Evolutionary conservation across 2,329 filamentous ascomycete species (phyloP), one percentile per base, ranked within the genome.

Genomic region (Colletotrichum melonis): DNA sequence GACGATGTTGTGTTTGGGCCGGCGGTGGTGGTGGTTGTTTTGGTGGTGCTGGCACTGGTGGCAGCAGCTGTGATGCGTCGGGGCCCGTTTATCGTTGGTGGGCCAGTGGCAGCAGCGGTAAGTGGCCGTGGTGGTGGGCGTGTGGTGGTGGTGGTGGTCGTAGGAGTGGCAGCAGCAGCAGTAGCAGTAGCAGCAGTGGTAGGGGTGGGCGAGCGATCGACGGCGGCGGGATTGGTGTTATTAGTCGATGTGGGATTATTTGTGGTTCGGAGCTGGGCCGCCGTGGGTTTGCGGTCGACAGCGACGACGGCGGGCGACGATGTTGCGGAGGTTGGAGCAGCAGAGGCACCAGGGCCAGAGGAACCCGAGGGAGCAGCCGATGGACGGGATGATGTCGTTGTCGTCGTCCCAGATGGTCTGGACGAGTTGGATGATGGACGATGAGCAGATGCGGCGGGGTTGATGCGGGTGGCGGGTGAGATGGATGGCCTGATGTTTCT

Each of bases 321-420:
- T 28, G 58, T 46, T 1, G 46, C 24, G 6, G 69, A 81, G 26
- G 79, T 63, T 22, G 79, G 77, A 66, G 75, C 55, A 58, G 78
- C 59, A 80, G 73, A 80, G 78, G 52, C 84, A 81, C 81, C 81
- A 82, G 49, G 80, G 81, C 58, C 82, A 84, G 76, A 70, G 22
- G 62, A 16, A 32, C 56, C 9, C 26, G 66, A 24, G 52, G 65
- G 8, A 1, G 42, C n/a, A 24, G 58, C 58, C 16, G 58, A 55
- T 38, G 62, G 46, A 30, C 16, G 38, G 9, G 42, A 28, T 26
- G 59, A 63, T 30, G 59, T 70, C 49, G 69, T 70, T 57, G 69
- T 70, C 62, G 49, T 28, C 42, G 28, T 24, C 42, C 19, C 42
- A 49, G 42, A 1, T 49, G 42, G 42, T n/a, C 42, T 49, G 42